Base-by-base conservation (phyloP, 2,329 filamentous ascomycete species). In the Colletotrichum eleusines region DNA sequence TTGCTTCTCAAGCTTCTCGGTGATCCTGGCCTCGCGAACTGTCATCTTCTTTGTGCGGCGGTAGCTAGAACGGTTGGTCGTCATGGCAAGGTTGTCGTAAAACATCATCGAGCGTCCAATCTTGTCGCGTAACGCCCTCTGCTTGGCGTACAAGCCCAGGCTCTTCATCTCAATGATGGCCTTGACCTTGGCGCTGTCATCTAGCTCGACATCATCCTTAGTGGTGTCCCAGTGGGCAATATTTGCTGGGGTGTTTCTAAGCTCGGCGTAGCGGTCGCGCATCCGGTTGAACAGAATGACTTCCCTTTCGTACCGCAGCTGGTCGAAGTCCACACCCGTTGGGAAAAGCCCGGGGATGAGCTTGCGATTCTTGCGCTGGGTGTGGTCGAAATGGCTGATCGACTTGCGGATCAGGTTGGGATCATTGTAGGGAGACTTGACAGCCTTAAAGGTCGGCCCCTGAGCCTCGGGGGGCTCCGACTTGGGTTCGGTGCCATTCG, bases 1-100 rank as follows among this genome's bases (percentile, higher is more conserved):
- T 81, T 99, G 95, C 84, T 98, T 98, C 88, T 99, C 96, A 2
- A 99, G 90, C 82, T 98, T 99, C 88, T 99, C 96, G 0, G 96
- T 99, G 74, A 99, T 97, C 68, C 95, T 92, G 67, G 96, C 96
- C 83, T 99, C 96, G 44, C 95, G 92, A 60, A 98, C 88, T 60
- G 92, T 97, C 81, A 98, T 95, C 85, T 98, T 98, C 91, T 99
- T 99, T 85, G 96, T 92, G 61, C 96, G 91, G 44, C 96, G 92
- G 80, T 98, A 98, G 77, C 91, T 89, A 63, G 93, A 91, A 61
- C 96, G 91, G 79, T 99, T 99, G 0, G 95, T 95, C 1, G 95
- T 98, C 93, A 98, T 98, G 54, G 95, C 95, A 35, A 98, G 89
- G 76, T 97, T 98, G 78, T 98, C 95, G 71, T 95, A 97, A 77